Evolutionary conservation across 2,329 filamentous ascomycete genomes (phyloP).

Genomic region (Apiospora kogelbergensis): DNA sequence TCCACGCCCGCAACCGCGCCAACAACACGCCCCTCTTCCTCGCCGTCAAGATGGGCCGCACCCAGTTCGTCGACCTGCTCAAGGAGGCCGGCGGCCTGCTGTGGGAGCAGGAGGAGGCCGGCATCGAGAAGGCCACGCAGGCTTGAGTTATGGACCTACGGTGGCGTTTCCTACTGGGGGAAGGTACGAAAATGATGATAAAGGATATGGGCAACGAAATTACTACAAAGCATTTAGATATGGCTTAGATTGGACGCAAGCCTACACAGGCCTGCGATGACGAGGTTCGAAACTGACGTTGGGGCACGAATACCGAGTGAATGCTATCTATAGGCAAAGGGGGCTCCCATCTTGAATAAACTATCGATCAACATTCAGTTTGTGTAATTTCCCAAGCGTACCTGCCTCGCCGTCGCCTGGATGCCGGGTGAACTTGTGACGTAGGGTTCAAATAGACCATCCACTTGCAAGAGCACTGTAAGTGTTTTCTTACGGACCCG

Average conservation of each 20-base stretch:
- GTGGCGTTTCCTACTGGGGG: background rate
- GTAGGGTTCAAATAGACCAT: too few species aligned
- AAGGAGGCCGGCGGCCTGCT: slow-evolving; percentile 60
- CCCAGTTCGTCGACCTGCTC: slow-evolving; percentile 53
- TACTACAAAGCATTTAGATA: background rate
- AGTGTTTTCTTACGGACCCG: too few species aligned
- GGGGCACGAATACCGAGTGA: background rate
- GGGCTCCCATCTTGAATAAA: too few species aligned
- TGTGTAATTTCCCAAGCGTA: too few species aligned
- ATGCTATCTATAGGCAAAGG: too few species aligned
- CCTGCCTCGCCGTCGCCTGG: too few species aligned
- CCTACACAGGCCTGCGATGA: background rate
- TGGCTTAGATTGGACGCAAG: background rate
- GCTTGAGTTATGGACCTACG: too few species aligned
- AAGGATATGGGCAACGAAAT: background rate
- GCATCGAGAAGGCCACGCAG: background rate
- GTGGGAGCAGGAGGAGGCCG: slow-evolving; percentile 46
- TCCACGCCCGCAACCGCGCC: slow-evolving; percentile 64
- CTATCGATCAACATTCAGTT: too few species aligned
- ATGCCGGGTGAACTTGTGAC: too few species aligned
- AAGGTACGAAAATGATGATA: background rate
- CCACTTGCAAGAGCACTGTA: too few species aligned
- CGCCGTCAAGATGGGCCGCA: slow-evolving; percentile 57
- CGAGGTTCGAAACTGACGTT: background rate
- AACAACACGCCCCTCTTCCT: slow-evolving; percentile 67